Percentiles rank a stretch among this genome's conserved stretches.
Conservation (phyloP, 2,329 filamentous ascomycete genomes). For the Epichloe sp. region DNA sequence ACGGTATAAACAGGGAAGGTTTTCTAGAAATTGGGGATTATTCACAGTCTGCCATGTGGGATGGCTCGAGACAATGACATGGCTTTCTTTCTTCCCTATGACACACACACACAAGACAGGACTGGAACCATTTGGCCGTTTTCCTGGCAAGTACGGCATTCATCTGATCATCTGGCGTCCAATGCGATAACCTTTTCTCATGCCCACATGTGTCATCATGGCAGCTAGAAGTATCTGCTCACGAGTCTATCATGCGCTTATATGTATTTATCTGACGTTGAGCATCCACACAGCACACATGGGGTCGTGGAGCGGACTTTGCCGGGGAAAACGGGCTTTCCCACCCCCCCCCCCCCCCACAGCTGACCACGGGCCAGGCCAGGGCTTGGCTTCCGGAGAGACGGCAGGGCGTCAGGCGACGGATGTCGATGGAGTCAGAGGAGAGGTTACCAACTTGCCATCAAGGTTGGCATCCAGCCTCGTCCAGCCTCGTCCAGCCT, state of each 20-base stretch:
- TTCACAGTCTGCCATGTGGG: background rate
- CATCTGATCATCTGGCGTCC: conserved; percentile 18
- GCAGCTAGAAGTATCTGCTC: conserved; percentile 31
- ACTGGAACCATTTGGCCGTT: too few species aligned
- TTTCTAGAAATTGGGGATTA: too few species aligned
- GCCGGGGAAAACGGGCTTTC: too few species aligned
- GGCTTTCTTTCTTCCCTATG: background rate
- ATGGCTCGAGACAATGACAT: background rate
- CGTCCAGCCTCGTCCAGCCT: too few species aligned
- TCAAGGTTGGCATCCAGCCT: too few species aligned
- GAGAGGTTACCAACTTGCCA: too few species aligned
- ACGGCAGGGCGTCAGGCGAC: background rate
- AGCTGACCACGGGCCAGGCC: background rate
- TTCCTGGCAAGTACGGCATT: too few species aligned
- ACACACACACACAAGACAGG: background rate
- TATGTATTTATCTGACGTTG: too few species aligned
- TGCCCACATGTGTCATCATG: conserved; percentile 32
- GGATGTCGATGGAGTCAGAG: background rate
- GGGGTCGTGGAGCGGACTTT: too few species aligned
- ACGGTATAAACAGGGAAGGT: too few species aligned
- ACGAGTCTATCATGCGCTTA: too few species aligned
- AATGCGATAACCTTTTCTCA: conserved; percentile 34
- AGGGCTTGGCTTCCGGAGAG: background rate
- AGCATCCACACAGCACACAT: too few species aligned
- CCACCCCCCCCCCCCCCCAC: background rate